Percentiles rank a stretch among this genome's conserved stretches.
phyloP scores from a whole-genome alignment of 2,329 filamentous ascomycete species.

The Pseudomassariella vexata region DNA sequence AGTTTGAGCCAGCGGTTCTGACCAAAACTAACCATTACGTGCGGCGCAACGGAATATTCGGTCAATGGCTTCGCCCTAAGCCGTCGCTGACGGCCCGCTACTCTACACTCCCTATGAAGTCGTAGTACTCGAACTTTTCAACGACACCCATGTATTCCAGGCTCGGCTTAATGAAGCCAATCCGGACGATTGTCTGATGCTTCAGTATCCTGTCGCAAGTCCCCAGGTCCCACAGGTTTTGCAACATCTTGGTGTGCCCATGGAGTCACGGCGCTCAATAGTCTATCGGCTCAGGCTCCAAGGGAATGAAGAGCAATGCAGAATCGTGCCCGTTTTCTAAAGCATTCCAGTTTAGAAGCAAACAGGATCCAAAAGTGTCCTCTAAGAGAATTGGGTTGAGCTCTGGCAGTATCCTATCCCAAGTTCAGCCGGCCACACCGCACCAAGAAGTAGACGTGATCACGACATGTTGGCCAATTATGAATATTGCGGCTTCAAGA shows the following conservation, averaged over 20 bases:
- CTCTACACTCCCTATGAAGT: neutral
- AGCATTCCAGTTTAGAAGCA: neutral
- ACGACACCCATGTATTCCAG: neutral
- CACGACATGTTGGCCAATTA: conserved; percentile 1
- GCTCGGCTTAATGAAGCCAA: neutral
- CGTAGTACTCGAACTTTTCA: neutral
- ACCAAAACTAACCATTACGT: neutral
- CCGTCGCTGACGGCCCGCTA: neutral
- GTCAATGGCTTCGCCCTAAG: neutral
- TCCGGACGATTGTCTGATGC: neutral
- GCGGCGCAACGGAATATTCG: neutral
- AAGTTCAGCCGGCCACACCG: neutral
- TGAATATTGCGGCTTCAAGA: neutral
- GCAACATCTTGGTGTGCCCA: neutral
- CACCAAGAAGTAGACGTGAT: neutral
- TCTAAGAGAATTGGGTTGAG: neutral
- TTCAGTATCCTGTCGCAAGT: neutral
- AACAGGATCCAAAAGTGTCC: neutral
- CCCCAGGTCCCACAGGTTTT: neutral
- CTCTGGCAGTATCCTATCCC: neutral
- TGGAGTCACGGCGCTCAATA: neutral
- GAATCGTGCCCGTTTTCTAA: neutral
- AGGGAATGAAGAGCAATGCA: neutral
- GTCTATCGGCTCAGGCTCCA: neutral
- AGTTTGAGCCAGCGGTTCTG: neutral